Base-by-base conservation (phyloP, 2,329 filamentous ascomycete genomes). In the Cytospora piceicola region DNA sequence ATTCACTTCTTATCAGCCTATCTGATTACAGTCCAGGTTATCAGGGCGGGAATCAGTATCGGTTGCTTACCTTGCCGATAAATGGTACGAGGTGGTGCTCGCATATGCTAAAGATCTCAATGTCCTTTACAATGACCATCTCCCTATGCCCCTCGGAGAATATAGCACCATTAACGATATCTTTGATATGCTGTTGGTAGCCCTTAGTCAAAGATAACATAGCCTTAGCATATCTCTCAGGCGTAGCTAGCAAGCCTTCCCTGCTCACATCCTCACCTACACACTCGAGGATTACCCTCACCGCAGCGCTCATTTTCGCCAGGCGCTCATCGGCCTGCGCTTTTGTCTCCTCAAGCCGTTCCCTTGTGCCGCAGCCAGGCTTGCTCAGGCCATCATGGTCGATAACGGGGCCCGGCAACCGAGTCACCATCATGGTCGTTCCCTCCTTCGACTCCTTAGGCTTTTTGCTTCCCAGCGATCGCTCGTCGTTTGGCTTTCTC, bases 81-180 rank as follows among this genome's bases (percentile, higher is more conserved):
- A 99, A 99, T 1, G 95, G 95, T 6, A 98, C 94, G 75, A 99
- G 85, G 75, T 99, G 95, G 77, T 99, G 95, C 80, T 99, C 95
- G 82, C 94, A 98, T 49, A 98, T 82, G 69, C 91, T 94, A 78
- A 93, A 96, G 17, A 98, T 87, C 75, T 97, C 94, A 73, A 98
- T 97, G 74, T 98, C 94, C 80, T 96, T 97, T 65, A 98, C 93
- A 73, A 98, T 96, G 36, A 98, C 93, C 80, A 99, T 86, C 79
- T 98, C 95, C 74, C 96, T 94, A 75, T 98, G 94, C 69, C 94
- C 92, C 77, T 98, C 95, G 73, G 97, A 90, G 79, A 98, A 99
- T 59, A 98, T 91, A n/a, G 95, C 95, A 64, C 90, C 87, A 76
- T 97, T 97, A 68, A 98, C 92, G 70, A 98, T 90, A 75, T 96